Conservation (phyloP, 2,329 filamentous ascomycete genomes). For the Colletotrichum melonis region DNA sequence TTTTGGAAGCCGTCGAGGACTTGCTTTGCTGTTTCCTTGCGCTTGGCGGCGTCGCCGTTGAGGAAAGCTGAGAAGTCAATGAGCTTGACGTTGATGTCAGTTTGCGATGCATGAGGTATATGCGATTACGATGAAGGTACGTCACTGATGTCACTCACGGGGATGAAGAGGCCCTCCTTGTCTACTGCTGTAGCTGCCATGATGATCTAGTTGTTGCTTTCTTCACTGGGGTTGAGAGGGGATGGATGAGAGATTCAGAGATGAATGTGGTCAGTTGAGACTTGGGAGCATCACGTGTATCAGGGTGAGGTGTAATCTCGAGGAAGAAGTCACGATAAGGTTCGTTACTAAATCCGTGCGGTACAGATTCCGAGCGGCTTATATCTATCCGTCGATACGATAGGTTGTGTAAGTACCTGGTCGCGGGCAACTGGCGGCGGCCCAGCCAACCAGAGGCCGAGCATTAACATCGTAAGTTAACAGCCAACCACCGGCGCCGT, state of each 20-base stretch:
- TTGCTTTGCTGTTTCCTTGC: conserved; percentile 73
- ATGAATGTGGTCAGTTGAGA: background rate
- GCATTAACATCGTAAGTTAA: conserved; percentile 6
- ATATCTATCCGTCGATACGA: conserved; percentile 10
- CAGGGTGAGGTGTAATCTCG: background rate
- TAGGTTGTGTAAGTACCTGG: too few relatives aligned
- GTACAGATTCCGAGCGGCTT: conserved; percentile 4
- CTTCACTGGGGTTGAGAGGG: background rate
- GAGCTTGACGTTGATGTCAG: conserved; percentile 60
- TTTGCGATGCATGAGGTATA: background rate
- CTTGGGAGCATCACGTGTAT: background rate
- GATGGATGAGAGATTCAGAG: background rate
- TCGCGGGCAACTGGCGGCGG: background rate
- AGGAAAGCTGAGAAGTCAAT: conserved; percentile 84
- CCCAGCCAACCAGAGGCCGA: conserved; percentile 25
- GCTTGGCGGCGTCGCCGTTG: conserved; percentile 68
- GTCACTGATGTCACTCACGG: conserved; percentile 52
- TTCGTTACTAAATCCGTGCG: conserved; percentile 19
- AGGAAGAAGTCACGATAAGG: conserved; percentile 23
- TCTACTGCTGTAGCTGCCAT: conserved; percentile 59
- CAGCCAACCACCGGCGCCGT: conserved; percentile 12
- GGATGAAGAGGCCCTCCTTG: conserved; percentile 65
- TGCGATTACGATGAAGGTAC: too few relatives aligned
- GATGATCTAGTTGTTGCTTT: conserved; percentile 19
- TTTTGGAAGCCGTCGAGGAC: conserved; percentile 85